Percentiles rank a stretch among this genome's conserved stretches.
These are phyloP conservation scores for Decorospora gaudefroyi DNA, from an alignment of 2,329 filamentous ascomycete species.

Conservation along the genomic window DNA sequence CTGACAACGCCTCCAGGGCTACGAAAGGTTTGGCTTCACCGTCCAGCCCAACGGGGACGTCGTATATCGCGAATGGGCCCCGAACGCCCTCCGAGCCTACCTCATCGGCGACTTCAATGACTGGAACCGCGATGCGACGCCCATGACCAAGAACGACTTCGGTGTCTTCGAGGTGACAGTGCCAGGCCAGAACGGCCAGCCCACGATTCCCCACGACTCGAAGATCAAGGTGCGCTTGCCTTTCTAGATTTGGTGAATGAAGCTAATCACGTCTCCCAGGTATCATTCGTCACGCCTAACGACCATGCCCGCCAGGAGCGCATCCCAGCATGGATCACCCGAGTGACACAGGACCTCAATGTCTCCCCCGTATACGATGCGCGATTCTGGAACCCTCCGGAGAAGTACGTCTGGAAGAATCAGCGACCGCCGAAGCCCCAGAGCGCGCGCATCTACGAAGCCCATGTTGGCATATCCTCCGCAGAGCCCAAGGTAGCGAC, in stretches of 20 bases:
- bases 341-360: conserved; percentile 88
- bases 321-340: conserved; percentile 94
- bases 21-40: conserved; percentile 84
- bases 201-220: conserved; percentile 87
- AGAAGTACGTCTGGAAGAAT: conserved; percentile 86
- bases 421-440: conserved; percentile 77
- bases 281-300: conserved; percentile 77
- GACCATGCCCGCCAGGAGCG: conserved; percentile 80
- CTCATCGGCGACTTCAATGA: conserved; percentile 95
- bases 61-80: conserved; percentile 93
- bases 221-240: conserved; percentile 78
- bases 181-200: conserved; percentile 71
- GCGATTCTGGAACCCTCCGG: conserved; percentile 93
- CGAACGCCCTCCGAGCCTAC: conserved; percentile 81
- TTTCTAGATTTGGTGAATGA: not conserved
- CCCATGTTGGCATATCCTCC: conserved; percentile 96
- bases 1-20: conserved; percentile 64
- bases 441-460: conserved; percentile 93
- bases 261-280: conserved; percentile 55
- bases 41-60: conserved; percentile 82
- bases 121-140: conserved; percentile 82
- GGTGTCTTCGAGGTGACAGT: conserved; percentile 86
- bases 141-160: conserved; percentile 83
- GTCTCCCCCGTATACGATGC: conserved; percentile 94
- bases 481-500: conserved; percentile 86